Base-by-base conservation (phyloP, 2,329 filamentous ascomycete genomes). In the Aspergillus chevalieri region DNA sequence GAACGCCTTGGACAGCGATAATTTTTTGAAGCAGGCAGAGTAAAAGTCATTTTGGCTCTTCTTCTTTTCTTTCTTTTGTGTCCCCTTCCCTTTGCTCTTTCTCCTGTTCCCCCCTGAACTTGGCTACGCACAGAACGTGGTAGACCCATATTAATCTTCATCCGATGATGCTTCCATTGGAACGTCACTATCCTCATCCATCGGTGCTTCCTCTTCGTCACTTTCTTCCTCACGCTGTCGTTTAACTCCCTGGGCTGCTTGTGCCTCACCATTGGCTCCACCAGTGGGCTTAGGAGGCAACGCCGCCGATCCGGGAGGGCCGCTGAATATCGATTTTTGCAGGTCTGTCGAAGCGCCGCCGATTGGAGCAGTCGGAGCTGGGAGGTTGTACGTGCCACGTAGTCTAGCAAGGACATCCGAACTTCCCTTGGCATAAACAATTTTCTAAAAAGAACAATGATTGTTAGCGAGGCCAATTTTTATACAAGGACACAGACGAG, bases 371-470 rank as follows among this genome's bases (percentile, higher is more conserved):
- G 74, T 77, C 24, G 76, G 72, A 38, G 76, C 73, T 12, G 88
- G 83, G 58, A 87, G 79, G 64, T 85, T 84, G 73, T 90, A 95
- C 12, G 89, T 92, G 54, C 93, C 93, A 58, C 95, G 91, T 47
- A 98, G 83, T 70, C 95, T 95, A 30, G 89, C 83, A 54, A 98
- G 83, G 21, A 87, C 86, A 67, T 95, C 80, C 3, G 91, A 96
- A 65, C 92, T 92, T 50, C 85, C 84, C 69, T 91, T 95, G 50
- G 88, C 90, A 68, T 97, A 98, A 57, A 85, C 78, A 59, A 98
- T 90, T 81, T 84, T 87, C 92, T 97, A 49, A 17, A 47, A 7
- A 6, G n/a, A 17, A 17, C 26, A 36, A 41, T 21, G 43, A 44
- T 46, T 48, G 33, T 52, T 19, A 50, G 44, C 54, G 52, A 24